These are phyloP conservation scores for Ceratocystis diversiconidia DNA, from an alignment of 2,329 filamentous ascomycete species.

Conservation along the genomic window DNA sequence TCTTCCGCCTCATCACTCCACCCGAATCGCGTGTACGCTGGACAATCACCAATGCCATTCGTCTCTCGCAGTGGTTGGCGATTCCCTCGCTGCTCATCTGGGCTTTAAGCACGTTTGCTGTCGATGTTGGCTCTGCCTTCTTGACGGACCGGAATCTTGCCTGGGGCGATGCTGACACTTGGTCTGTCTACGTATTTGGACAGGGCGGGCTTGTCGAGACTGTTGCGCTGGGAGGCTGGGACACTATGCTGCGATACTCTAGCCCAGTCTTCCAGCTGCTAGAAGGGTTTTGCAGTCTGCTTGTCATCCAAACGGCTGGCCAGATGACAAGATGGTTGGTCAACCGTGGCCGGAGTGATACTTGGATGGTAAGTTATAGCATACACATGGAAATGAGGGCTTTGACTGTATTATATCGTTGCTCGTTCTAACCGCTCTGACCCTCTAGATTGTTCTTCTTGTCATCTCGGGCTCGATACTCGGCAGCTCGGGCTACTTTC, in stretches of 20 bases:
- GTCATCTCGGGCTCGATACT: constrained; percentile 82
- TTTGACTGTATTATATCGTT: background rate
- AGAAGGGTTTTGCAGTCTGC: constrained; percentile 89
- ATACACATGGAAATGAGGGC: background rate
- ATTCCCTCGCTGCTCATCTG: constrained; percentile 82
- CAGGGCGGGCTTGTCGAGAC: constrained; percentile 67
- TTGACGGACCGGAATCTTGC: constrained; percentile 70
- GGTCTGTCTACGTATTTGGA: constrained; percentile 81
- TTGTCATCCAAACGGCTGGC: constrained; percentile 88
- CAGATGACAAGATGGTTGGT: constrained; percentile 93
- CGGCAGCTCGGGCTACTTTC: constrained; percentile 85
- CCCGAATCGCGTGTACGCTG: constrained; percentile 61
- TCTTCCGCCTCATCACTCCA: constrained; percentile 68
- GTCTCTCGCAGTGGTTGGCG: constrained; percentile 71
- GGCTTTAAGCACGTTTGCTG: constrained; percentile 87
- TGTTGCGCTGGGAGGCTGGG: constrained; percentile 72
- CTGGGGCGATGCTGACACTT: constrained; percentile 44
- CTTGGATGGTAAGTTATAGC: constrained; percentile 65
- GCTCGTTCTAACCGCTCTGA: background rate
- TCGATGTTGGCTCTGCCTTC: constrained; percentile 59
- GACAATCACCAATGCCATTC: constrained; percentile 53
- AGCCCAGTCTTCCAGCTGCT: constrained; percentile 87
- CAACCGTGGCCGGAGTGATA: constrained; percentile 83
- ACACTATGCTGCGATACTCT: constrained; percentile 74
- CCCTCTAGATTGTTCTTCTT: constrained; percentile 65